Evolutionary conservation across 2,329 filamentous ascomycete species (phyloP), one percentile per base, ranked within the genome.

Genomic region (Fusarium nodosum): DNA sequence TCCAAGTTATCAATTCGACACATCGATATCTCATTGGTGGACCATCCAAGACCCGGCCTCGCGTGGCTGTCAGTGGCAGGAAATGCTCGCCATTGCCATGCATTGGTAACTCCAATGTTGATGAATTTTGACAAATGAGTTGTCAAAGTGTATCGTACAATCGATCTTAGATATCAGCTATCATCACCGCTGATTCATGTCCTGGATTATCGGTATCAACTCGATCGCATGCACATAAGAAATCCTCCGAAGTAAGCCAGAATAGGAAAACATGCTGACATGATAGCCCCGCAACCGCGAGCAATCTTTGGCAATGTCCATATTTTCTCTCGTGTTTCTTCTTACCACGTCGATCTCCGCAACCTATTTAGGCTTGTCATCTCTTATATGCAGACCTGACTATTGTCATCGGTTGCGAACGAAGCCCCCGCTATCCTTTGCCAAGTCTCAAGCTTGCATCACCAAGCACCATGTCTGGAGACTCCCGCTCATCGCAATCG

Each of bases 401-500:
- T 47, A 0, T 7, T 5, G 2, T n/a, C 24, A 7, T 5, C 10
- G 9, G 3, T 2, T 6, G 2, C 4, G 11, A 13, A n/a, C 2
- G 5, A n/a, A 15, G 6, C 16, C 16, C 12, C 4, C 33, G 15
- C 16, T 30, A 45, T 16, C 34, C 7, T 4, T 1, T 5, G 57
- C 42, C 48, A 56, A 48, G 48, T n/a, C 7, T 4, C 5, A 1
- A 1, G 6, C 26, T 16, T 36, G 26, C 8, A n/a, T 15, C 34
- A 18, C 13, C 15, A n/a, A 34, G 1, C 36, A 36, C 33, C 39
- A 57, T 69, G 65, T 66, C 66, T 30, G 60, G 61, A 33, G 51
- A 30, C 9, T 63, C 61, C 4, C 44, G 28, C 39, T 36, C 51
- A n/a, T 66, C 65, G 2, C 65, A 56, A 22, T 69, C 61, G 4